phyloP scores from a whole-genome alignment of 805 yeast species.

The Spathaspora gorwiae region DNA sequence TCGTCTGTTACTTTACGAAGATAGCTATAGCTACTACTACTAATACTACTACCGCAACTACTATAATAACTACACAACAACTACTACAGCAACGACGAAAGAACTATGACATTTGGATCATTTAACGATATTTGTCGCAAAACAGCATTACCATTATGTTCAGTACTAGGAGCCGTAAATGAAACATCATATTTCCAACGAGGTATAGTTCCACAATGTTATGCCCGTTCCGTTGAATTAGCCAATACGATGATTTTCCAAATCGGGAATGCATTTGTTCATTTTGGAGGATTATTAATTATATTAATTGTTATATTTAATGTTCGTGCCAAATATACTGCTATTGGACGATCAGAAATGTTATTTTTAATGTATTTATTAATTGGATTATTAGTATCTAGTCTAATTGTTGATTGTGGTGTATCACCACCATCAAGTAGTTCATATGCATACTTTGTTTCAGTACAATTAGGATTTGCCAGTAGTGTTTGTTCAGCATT shows the following conservation, averaged over 20 bases:
- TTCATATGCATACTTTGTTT: constrained; percentile 77
- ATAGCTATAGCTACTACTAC: not conserved
- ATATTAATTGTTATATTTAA: constrained; percentile 69
- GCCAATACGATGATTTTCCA: constrained; percentile 92
- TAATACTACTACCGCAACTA: not conserved
- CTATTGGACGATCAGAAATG: constrained; percentile 90
- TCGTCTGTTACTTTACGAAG: not conserved
- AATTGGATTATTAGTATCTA: constrained; percentile 53
- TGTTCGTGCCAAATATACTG: constrained; percentile 82
- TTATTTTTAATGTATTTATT: constrained; percentile 62
- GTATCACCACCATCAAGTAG: constrained; percentile 81
- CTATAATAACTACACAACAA: not conserved
- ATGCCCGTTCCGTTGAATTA: constrained; percentile 77
- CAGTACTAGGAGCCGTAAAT: constrained; percentile 57
- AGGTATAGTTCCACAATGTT: constrained; percentile 76
- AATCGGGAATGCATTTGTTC: constrained; percentile 81
- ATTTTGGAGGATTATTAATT: constrained; percentile 67
- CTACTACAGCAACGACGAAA: not conserved
- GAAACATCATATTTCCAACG: constrained; percentile 29
- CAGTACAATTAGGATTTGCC: constrained; percentile 71
- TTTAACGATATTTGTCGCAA: constrained; percentile 58
- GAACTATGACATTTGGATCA: constrained; percentile 60
- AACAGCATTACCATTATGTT: constrained; percentile 65
- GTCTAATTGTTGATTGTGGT: constrained; percentile 85
- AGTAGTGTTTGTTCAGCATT: constrained; percentile 69